Percentiles rank a stretch among this genome's conserved stretches.
Evolutionary conservation across 108 stramenopile genomes (phyloP).

Genomic region (Bacterosira constricta): DNA sequence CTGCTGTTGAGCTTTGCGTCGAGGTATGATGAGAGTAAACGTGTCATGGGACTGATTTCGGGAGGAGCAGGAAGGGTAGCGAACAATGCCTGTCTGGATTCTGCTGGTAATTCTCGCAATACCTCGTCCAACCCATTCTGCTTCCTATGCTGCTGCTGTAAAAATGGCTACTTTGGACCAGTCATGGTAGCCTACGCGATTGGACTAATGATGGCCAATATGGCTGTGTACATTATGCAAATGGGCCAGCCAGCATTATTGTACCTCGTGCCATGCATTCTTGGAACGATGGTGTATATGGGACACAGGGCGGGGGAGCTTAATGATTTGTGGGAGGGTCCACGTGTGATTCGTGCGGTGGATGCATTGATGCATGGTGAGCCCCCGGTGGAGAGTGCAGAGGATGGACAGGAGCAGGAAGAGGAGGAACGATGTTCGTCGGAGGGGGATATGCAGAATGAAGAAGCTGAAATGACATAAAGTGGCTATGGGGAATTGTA

Average conservation of each 20-base stretch:
- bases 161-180: conserved; percentile 59
- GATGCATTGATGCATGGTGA: conserved; percentile 54
- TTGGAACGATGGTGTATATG: conserved; percentile 63
- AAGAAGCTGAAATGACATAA: conserved; percentile 43
- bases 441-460: conserved; percentile 6
- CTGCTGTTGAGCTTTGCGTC: conserved; percentile 75
- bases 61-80: conserved; percentile 22
- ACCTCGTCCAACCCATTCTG: conserved; percentile 27
- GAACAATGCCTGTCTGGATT: conserved; percentile 32
- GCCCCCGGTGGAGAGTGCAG: conserved; percentile 9
- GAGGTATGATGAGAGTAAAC: conserved; percentile 66
- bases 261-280: conserved; percentile 82
- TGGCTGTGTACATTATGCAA: conserved; percentile 76
- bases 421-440: conserved; percentile 22
- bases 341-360: conserved; percentile 55
- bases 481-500: background rate
- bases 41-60: conserved; percentile 50
- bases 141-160: conserved; percentile 40
- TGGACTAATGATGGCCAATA: conserved; percentile 77
- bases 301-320: conserved; percentile 57
- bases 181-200: conserved; percentile 77
- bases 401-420: conserved; percentile 9
- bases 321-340: conserved; percentile 66
- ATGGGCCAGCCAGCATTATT: conserved; percentile 87
- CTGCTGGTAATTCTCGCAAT: background rate